phyloP scores from a whole-genome alignment of 352 stramenopile genomes.

The Phytophthora boehmeriae region DNA sequence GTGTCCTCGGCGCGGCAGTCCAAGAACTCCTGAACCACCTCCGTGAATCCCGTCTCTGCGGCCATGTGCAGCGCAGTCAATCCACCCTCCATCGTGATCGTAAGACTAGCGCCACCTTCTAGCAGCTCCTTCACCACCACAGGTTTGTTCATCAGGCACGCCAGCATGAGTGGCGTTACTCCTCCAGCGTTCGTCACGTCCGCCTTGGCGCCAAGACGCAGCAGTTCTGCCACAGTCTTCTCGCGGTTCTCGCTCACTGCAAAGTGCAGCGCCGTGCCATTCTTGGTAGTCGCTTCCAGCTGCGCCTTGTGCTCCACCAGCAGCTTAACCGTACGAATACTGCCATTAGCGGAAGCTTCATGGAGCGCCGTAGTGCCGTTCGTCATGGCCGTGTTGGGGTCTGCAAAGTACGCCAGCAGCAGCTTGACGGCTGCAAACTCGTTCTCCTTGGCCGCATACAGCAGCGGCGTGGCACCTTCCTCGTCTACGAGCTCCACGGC shows the following conservation, averaged over 20 bases:
- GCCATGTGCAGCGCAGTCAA: slow-evolving; percentile 82
- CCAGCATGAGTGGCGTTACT: slow-evolving; percentile 78
- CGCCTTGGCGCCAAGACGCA: slow-evolving; percentile 64
- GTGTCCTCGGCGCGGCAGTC: slow-evolving; percentile 51
- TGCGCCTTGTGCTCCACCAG: slow-evolving; percentile 59
- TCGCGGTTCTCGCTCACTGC: slow-evolving; percentile 82
- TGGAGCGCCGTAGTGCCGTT: slow-evolving; percentile 73
- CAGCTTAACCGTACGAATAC: slow-evolving; percentile 60
- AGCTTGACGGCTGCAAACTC: slow-evolving; percentile 73
- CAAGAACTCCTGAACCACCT: slow-evolving; percentile 68
- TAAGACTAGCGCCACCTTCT: slow-evolving; percentile 50
- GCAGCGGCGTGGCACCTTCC: slow-evolving; percentile 68
- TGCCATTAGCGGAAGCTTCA: slow-evolving; percentile 74
- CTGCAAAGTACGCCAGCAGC: slow-evolving; percentile 60
- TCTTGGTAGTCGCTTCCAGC: slow-evolving; percentile 66
- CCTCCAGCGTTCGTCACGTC: slow-evolving; percentile 71
- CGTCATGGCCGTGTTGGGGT: slow-evolving; percentile 57
- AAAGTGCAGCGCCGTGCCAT: slow-evolving; percentile 80
- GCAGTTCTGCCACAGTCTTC: slow-evolving; percentile 72
- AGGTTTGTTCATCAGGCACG: slow-evolving; percentile 81
- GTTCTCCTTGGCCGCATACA: slow-evolving; percentile 80
- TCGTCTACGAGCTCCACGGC: slow-evolving; percentile 73
- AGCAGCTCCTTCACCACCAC: slow-evolving; percentile 65
- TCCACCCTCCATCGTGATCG: slow-evolving; percentile 56
- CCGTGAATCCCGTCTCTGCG: slow-evolving; percentile 68